Evolutionary conservation across 2,329 filamentous ascomycete genomes (phyloP).

Genomic region (Pyrenophora teres): DNA sequence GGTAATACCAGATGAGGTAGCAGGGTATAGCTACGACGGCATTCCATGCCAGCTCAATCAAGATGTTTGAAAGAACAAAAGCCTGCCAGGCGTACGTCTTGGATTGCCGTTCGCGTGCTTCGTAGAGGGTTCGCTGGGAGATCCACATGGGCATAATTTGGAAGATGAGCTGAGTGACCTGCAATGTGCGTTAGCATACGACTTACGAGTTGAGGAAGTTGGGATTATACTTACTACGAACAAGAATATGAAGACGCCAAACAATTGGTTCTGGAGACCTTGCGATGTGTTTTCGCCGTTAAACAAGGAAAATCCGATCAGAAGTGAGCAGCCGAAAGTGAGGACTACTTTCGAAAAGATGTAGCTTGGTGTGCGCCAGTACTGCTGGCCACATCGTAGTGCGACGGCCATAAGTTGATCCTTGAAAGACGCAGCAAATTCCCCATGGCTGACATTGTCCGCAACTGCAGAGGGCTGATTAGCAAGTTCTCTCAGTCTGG

Average conservation of each 20-base stretch:
- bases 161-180: conserved; percentile 41
- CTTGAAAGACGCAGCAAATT: conserved; percentile 52
- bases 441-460: conserved; percentile 52
- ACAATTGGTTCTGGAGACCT: conserved; percentile 54
- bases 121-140: conserved; percentile 61
- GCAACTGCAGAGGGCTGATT: conserved; percentile 33
- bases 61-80: conserved; percentile 71
- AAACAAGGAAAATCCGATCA: conserved; percentile 52
- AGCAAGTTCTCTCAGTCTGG: conserved; percentile 46
- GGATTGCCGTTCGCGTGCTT: conserved; percentile 63
- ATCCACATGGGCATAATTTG: conserved; percentile 64
- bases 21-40: conserved; percentile 57
- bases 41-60: conserved; percentile 66
- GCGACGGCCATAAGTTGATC: conserved; percentile 44
- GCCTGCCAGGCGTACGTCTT: conserved; percentile 76
- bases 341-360: conserved; percentile 45
- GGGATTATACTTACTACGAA: conserved; percentile 36
- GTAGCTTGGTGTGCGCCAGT: conserved; percentile 54
- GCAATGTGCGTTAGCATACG: background rate
- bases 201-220: conserved; percentile 50
- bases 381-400: conserved; percentile 52
- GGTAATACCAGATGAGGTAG: conserved; percentile 63
- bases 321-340: conserved; percentile 34
- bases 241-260: conserved; percentile 57
- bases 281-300: conserved; percentile 43